Base-by-base conservation (phyloP, 306 rosid genomes). In the Rosa rugosa region DNA sequence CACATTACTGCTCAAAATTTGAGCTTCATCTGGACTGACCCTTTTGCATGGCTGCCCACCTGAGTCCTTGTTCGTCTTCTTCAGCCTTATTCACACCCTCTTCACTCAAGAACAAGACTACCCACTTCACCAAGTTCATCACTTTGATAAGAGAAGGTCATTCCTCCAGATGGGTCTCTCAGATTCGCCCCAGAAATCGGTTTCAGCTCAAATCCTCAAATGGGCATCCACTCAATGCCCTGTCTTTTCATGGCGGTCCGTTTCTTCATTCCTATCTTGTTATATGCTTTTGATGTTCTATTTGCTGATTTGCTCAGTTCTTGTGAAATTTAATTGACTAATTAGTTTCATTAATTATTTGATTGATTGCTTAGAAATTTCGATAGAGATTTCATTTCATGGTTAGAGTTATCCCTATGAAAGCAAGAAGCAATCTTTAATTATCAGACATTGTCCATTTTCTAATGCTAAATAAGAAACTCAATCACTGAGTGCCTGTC, bases 191-290 rank as follows among this genome's bases (percentile, higher is more conserved):
- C 34, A 78, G 85, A 66, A 80, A 80, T 44, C 87, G 77, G 73
- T 90, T 90, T 75, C 88, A 80, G 87, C 92, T 94, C 63, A 92
- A 84, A 80, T 90, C 94, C 67, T 91, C 97, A 81, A 92, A 94
- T 89, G 97, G 92, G 85, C 86, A 86, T 75, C 91, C 90, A 0
- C 84, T 85, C 53, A 77, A 92, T 84, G 93, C 91, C 66, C 77
- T 90, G 84, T 86, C 93, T 77, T 83, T 83, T 68, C 85, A 84
- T 63, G 97, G 88, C 60, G 98, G 97, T 92, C 72, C 47, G 92
- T 85, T 73, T 67, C 68, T 82, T 78, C 36, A 18, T 66, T 72
- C 23, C 38, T 63, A 49, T 31, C 6, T 34, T 67, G 22, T 22
- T 69, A 66, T 63, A 36, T 73, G 6, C 10, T 6, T 40, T 44